Evolutionary conservation across 2,329 filamentous ascomycete genomes (phyloP).

Genomic region (Dactylonectria macrodidyma): DNA sequence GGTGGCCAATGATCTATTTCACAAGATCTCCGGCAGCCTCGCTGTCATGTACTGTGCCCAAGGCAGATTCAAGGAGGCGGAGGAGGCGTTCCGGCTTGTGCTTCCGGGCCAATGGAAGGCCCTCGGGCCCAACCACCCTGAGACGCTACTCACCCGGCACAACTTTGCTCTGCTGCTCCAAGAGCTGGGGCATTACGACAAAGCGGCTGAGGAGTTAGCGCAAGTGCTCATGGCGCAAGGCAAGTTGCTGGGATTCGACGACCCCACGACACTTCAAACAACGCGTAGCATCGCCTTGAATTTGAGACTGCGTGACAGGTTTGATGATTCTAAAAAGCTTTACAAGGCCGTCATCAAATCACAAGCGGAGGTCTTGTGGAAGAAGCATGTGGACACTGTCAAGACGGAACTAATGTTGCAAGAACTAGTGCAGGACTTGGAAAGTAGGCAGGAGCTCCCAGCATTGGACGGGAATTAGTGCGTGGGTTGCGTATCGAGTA

Average conservation of each 20-base stretch:
- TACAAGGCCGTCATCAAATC: conserved; percentile 5
- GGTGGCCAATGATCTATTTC: neutral
- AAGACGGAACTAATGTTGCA: neutral
- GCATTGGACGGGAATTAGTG: no score
- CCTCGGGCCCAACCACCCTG: conserved; percentile 19
- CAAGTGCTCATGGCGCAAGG: conserved; percentile 6
- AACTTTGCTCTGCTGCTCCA: conserved; percentile 15
- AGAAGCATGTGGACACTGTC: neutral
- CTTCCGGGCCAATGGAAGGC: neutral
- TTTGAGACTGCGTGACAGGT: neutral
- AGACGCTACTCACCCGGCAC: conserved; percentile 22
- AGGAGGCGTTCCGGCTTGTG: conserved; percentile 3
- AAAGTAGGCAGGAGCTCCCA: neutral
- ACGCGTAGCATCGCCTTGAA: conserved; percentile 14
- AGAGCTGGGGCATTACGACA: neutral
- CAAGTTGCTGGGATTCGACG: neutral
- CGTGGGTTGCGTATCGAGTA: no score
- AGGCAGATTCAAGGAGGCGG: conserved; percentile 12
- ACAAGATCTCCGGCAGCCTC: conserved; percentile 16
- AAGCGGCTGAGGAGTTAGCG: conserved; percentile 6
- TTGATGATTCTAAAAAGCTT: neutral
- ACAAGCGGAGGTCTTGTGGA: neutral
- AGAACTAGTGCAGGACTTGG: neutral
- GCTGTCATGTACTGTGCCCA: conserved; percentile 14
- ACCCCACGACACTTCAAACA: conserved; percentile 12